These are phyloP conservation scores for Alternaria atra DNA, from an alignment of 2,329 filamentous ascomycete genomes.

Conservation along the genomic window DNA sequence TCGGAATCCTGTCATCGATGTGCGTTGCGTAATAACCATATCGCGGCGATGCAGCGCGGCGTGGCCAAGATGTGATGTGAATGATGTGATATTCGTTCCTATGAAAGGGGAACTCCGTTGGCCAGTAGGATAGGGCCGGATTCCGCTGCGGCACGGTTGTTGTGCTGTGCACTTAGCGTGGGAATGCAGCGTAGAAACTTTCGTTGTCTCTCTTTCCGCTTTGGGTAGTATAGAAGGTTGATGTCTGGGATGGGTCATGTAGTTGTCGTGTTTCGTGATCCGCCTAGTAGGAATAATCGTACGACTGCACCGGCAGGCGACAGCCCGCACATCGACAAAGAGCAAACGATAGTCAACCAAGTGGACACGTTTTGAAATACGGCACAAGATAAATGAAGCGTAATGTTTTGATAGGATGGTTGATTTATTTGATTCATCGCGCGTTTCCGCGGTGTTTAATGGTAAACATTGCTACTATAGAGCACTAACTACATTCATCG, in stretches of 20 bases:
- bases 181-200: neutral
- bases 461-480: neutral
- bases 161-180: neutral
- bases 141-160: neutral
- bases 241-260: neutral
- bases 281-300: neutral
- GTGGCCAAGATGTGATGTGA: neutral
- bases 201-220: neutral
- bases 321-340: neutral
- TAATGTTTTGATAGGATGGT: neutral
- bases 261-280: neutral
- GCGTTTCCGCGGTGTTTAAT: neutral
- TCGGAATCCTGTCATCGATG: neutral
- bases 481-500: conserved; percentile 2
- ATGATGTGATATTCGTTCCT: neutral
- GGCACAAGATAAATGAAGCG: neutral
- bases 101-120: neutral
- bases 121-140: neutral
- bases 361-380: neutral
- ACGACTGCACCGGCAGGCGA: neutral
- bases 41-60: neutral
- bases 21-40: neutral
- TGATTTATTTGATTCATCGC: conserved; percentile 6
- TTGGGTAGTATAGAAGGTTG: neutral
- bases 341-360: neutral